Evolutionary conservation across 202 grass and related monocot species (phyloP).

Genomic region (Schoenoplectus triqueter): DNA sequence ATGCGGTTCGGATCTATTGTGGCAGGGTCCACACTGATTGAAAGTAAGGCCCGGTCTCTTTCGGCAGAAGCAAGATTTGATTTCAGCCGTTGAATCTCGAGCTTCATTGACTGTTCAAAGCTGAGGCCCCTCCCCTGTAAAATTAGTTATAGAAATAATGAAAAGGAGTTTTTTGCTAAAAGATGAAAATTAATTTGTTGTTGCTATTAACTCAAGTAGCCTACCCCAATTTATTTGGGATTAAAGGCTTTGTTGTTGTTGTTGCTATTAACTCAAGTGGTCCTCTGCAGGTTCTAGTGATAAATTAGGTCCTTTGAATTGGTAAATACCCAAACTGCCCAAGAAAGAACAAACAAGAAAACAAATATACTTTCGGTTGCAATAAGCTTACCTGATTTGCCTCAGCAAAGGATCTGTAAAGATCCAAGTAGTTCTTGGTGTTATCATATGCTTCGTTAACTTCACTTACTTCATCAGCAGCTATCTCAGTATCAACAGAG

Average conservation of each 20-base stretch:
- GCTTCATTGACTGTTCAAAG: slow-evolving; percentile 86
- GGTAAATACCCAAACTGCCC: neutral
- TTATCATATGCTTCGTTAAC: slow-evolving; percentile 51
- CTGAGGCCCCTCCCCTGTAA: slow-evolving; percentile 69
- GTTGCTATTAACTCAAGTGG: neutral
- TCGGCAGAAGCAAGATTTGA: slow-evolving; percentile 83
- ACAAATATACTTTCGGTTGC: neutral
- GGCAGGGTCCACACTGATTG: slow-evolving; percentile 87
- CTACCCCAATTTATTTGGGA: no score
- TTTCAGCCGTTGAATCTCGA: slow-evolving; percentile 87
- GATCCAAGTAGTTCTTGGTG: slow-evolving; percentile 62
- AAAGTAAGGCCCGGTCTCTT: slow-evolving; percentile 85
- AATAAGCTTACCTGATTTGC: slow-evolving; percentile 58
- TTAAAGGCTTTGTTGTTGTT: no score
- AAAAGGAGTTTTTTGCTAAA: slow-evolving; percentile 5
- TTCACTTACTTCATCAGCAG: neutral
- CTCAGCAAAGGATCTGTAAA: slow-evolving; percentile 63
- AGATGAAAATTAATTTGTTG: neutral
- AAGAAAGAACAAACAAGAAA: slow-evolving; percentile 4
- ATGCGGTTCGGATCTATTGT: slow-evolving; percentile 84
- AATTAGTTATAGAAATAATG: slow-evolving; percentile 40
- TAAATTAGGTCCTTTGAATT: slow-evolving; percentile 4
- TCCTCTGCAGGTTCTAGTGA: slow-evolving; percentile 6
- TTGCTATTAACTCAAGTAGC: neutral
- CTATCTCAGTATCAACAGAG: slow-evolving; percentile 16